Conservation (phyloP, 495 filamentous ascomycete genomes). For the Lophiostoma macrostomum region DNA sequence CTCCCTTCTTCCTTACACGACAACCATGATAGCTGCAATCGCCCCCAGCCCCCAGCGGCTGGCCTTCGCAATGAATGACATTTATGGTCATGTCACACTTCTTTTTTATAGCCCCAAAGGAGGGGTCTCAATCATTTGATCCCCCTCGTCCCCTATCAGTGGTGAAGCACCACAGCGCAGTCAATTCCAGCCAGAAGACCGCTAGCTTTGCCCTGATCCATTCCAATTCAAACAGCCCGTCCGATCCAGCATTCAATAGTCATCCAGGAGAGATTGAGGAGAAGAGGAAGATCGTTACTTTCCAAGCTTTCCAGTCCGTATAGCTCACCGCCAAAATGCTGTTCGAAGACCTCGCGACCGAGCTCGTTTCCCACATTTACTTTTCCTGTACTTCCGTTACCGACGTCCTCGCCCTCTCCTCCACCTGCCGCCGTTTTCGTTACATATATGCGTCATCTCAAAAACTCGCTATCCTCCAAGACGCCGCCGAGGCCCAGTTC, state of each 20-base stretch:
- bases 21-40: constrained; percentile 24
- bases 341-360: constrained; percentile 53
- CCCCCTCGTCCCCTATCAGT: constrained; percentile 38
- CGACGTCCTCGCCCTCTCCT: constrained; percentile 54
- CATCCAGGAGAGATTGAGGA: constrained; percentile 28
- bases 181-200: constrained; percentile 20
- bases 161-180: constrained; percentile 37
- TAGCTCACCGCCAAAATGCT: constrained; percentile 43
- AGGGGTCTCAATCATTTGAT: constrained; percentile 62
- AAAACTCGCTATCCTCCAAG: constrained; percentile 53
- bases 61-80: constrained; percentile 16
- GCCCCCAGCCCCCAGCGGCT: constrained; percentile 25
- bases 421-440: constrained; percentile 54
- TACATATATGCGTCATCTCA: constrained; percentile 52
- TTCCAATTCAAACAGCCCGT: not conserved
- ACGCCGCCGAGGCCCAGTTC: constrained; percentile 56
- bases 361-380: constrained; percentile 62
- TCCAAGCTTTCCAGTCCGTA: not conserved
- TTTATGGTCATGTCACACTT: constrained; percentile 42
- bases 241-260: not conserved
- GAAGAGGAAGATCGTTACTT: constrained; percentile 18
- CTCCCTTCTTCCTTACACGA: constrained; percentile 9
- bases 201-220: constrained; percentile 23
- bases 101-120: constrained; percentile 67
- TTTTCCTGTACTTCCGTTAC: constrained; percentile 51